phyloP scores from a whole-genome alignment of 2,329 filamentous ascomycete species.

The Colletotrichum sp. region DNA sequence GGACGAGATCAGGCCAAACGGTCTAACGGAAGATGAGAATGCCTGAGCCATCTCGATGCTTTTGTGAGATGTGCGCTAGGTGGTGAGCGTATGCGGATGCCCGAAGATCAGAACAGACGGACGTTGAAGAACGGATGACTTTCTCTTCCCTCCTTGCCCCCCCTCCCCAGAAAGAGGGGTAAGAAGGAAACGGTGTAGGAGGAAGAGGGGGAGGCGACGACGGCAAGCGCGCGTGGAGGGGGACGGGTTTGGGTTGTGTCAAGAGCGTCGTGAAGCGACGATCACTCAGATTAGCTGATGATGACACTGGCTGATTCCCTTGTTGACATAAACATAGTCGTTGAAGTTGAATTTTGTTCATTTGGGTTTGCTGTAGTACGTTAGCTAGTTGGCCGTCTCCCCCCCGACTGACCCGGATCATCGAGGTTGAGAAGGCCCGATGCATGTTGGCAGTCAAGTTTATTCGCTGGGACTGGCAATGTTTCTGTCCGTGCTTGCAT shows the following conservation, averaged over 20 bases:
- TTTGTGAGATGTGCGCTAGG: not conserved
- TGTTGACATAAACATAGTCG: not conserved
- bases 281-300: not conserved
- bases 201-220: not conserved
- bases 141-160: not conserved
- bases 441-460: not conserved
- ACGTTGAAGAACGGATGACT: not conserved
- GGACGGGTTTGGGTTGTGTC: not conserved
- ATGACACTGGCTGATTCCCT: not conserved
- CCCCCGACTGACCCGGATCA: not conserved
- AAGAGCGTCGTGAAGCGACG: not conserved
- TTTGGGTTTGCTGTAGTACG: not conserved
- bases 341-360: not conserved
- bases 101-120: not conserved
- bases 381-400: not conserved
- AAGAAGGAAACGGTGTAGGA: not conserved
- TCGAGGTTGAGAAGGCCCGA: not conserved
- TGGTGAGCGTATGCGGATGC: not conserved
- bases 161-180: not conserved
- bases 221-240: not conserved
- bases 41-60: not conserved
- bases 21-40: not conserved
- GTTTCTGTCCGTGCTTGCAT: not conserved
- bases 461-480: not conserved
- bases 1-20: not conserved